Percentiles rank a stretch among this genome's conserved stretches.
Conservation (phyloP, 2,329 filamentous ascomycete species). For the Trichoderma asperellum region DNA sequence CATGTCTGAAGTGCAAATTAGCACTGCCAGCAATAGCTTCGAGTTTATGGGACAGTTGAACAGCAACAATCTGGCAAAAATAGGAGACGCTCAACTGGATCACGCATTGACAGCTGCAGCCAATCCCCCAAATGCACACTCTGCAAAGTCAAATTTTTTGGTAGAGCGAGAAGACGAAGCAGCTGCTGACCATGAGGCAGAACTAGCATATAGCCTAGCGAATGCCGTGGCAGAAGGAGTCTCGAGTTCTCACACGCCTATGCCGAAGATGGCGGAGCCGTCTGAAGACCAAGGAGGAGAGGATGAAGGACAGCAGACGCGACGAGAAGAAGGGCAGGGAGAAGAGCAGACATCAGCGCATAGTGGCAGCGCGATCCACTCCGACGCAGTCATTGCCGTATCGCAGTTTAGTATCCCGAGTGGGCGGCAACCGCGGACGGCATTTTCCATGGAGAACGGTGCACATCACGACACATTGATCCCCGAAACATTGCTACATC, state of each 20-base stretch:
- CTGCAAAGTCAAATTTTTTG: conserved; percentile 5
- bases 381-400: conserved; percentile 29
- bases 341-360: not conserved
- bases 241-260: conserved; percentile 1
- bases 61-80: conserved; percentile 9
- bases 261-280: conserved; percentile 20
- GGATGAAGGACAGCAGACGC: not conserved
- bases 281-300: not conserved
- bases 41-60: conserved; percentile 24
- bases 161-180: conserved; percentile 7
- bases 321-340: not conserved
- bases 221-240: conserved; percentile 19
- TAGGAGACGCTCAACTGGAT: conserved; percentile 2
- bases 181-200: conserved; percentile 32
- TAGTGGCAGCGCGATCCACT: conserved; percentile 19
- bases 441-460: conserved; percentile 42
- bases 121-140: not conserved
- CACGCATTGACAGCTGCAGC: conserved; percentile 5
- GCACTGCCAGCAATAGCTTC: conserved; percentile 34
- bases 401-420: conserved; percentile 48
- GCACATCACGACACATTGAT: conserved; percentile 35
- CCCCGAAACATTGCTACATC: conserved; percentile 33
- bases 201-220: conserved; percentile 26
- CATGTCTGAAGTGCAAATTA: conserved; percentile 34
- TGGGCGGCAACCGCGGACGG: conserved; percentile 55